Percentiles rank a stretch among this genome's conserved stretches.
Evolutionary conservation across 768 basidiomycete genomes (phyloP).

Genomic region (Lactarius hatsudake): DNA sequence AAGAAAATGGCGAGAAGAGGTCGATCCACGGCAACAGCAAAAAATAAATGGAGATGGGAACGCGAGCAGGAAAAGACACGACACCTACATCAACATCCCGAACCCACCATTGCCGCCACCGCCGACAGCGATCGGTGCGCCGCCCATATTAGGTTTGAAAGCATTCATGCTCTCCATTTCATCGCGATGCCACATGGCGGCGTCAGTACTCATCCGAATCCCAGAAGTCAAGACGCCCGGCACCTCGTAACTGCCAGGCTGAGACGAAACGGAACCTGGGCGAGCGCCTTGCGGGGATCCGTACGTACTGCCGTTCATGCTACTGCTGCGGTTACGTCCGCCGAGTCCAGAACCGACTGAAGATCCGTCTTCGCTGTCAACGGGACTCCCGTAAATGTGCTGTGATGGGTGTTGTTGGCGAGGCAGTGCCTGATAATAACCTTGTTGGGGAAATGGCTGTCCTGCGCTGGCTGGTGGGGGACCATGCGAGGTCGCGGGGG

Average conservation of each 20-base stretch:
- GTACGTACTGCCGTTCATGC: conserved; percentile 38
- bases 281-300: conserved; percentile 33
- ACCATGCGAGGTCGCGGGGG: conserved; percentile 24
- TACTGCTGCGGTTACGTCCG: conserved; percentile 38
- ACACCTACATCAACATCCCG: conserved; percentile 38
- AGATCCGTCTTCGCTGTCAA: conserved; percentile 41
- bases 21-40: conserved; percentile 15
- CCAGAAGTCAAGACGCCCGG: conserved; percentile 28
- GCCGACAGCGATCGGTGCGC: conserved; percentile 38
- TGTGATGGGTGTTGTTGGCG: conserved; percentile 33
- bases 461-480: conserved; percentile 21
- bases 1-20: conserved; percentile 13
- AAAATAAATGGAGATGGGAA: background rate
- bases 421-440: conserved; percentile 31
- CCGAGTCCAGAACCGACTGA: conserved; percentile 39
- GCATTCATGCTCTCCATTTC: conserved; percentile 36
- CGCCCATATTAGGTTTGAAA: conserved; percentile 35
- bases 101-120: conserved; percentile 40
- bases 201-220: conserved; percentile 31
- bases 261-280: conserved; percentile 28
- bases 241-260: conserved; percentile 39
- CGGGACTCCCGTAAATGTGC: conserved; percentile 33
- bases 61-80: background rate
- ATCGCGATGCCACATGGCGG: conserved; percentile 30
- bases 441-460: conserved; percentile 28